Conservation (phyloP, 2,329 filamentous ascomycete genomes). For the Eutypa lata region DNA sequence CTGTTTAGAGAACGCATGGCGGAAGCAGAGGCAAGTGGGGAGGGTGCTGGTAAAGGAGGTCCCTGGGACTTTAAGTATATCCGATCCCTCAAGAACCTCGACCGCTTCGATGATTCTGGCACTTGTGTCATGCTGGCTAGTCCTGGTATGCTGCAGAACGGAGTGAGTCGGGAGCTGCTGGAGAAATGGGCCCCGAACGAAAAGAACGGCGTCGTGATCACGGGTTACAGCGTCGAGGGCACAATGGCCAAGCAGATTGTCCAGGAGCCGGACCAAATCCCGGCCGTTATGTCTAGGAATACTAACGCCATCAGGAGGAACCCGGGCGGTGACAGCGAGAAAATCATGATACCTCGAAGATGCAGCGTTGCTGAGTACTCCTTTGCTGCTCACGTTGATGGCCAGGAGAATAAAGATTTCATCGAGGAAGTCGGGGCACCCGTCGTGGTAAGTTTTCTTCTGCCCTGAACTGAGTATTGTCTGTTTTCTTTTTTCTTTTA, state of each 20-base stretch:
- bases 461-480: not conserved
- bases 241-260: slow-evolving; percentile 97
- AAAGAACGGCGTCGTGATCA: slow-evolving; percentile 97
- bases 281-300: slow-evolving; percentile 82
- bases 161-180: slow-evolving; percentile 86
- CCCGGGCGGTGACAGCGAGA: slow-evolving; percentile 70
- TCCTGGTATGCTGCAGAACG: slow-evolving; percentile 97
- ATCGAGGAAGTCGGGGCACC: slow-evolving; percentile 91
- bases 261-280: slow-evolving; percentile 91
- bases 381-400: slow-evolving; percentile 95
- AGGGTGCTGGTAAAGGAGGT: slow-evolving; percentile 70
- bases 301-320: slow-evolving; percentile 61
- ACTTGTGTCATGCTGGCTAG: slow-evolving; percentile 96
- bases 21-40: slow-evolving; percentile 78
- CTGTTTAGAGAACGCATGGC: slow-evolving; percentile 92
- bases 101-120: slow-evolving; percentile 93
- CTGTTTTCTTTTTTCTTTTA: not conserved
- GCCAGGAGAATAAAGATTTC: slow-evolving; percentile 92
- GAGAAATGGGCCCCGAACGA: slow-evolving; percentile 96
- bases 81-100: slow-evolving; percentile 84
- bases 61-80: slow-evolving; percentile 98
- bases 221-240: slow-evolving; percentile 95
- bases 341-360: slow-evolving; percentile 84
- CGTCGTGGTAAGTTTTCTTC: slow-evolving; percentile 72
- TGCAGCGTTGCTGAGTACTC: slow-evolving; percentile 94